These are phyloP conservation scores for Buddleja alternifolia DNA, from an alignment of 257 asterid species.

Conservation along the genomic window DNA sequence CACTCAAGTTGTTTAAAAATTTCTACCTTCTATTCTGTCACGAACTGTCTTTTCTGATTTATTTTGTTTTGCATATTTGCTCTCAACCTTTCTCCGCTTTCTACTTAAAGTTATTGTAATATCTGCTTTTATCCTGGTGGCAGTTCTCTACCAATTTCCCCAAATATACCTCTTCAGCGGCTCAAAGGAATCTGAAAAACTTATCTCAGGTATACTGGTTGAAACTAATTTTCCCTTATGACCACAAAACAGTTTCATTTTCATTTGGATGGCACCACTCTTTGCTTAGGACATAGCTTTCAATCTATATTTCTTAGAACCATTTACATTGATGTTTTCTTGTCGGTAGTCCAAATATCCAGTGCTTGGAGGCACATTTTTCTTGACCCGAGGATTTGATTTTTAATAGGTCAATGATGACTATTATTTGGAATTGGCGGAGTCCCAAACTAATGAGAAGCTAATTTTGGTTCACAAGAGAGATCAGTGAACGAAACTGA, in stretches of 20 bases:
- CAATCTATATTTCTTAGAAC: not conserved
- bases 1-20: slow-evolving; percentile 22
- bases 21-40: not conserved
- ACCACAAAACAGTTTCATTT: slow-evolving; percentile 4
- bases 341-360: not conserved
- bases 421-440: not conserved
- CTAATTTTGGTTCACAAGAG: not conserved
- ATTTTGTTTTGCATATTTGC: not conserved
- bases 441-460: slow-evolving; percentile 8
- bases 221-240: not conserved
- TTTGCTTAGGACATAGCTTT: slow-evolving; percentile 1
- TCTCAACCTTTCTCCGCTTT: not conserved
- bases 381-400: not conserved
- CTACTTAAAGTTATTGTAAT: slow-evolving; percentile 4
- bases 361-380: not conserved
- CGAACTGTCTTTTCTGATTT: not conserved
- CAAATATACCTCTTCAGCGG: slow-evolving; percentile 85
- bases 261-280: not conserved
- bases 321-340: not conserved
- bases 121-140: slow-evolving; percentile 33
- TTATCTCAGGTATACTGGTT: slow-evolving; percentile 64
- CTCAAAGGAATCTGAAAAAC: slow-evolving; percentile 87
- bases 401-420: not conserved
- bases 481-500: slow-evolving; percentile 4
- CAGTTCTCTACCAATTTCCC: slow-evolving; percentile 86